Conservation (phyloP, 176 grass and related monocot species). For the Musa itinerans region DNA sequence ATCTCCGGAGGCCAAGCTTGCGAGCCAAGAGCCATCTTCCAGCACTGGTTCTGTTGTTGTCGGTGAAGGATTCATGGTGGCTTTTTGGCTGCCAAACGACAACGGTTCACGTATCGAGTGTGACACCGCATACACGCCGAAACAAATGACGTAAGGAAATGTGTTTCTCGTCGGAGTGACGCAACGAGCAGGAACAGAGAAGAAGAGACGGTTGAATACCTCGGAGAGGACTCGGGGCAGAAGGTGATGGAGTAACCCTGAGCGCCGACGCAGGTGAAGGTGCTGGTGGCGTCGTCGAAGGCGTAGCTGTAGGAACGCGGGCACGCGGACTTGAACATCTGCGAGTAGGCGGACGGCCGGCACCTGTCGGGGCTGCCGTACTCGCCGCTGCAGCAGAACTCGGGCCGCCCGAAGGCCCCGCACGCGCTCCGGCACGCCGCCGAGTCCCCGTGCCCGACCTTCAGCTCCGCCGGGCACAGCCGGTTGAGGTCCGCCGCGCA, state of each 20-base stretch:
- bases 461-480: slow-evolving; percentile 61
- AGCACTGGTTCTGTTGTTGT: slow-evolving; percentile 43
- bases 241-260: slow-evolving; percentile 83
- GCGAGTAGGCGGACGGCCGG: slow-evolving; percentile 68
- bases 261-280: slow-evolving; percentile 72
- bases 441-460: slow-evolving; percentile 32
- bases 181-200: neutral
- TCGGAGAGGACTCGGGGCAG: slow-evolving; percentile 44
- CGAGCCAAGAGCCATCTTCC: slow-evolving; percentile 63
- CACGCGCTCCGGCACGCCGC: slow-evolving; percentile 58
- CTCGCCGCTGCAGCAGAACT: slow-evolving; percentile 92
- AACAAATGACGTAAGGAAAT: neutral
- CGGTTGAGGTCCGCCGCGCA: slow-evolving; percentile 68
- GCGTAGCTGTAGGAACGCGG: slow-evolving; percentile 93
- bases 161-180: neutral
- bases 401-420: slow-evolving; percentile 45
- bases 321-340: slow-evolving; percentile 92
- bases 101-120: no score
- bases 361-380: slow-evolving; percentile 64
- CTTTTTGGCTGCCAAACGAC: slow-evolving; percentile 44
- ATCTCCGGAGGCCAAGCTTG: slow-evolving; percentile 61
- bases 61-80: slow-evolving; percentile 30
- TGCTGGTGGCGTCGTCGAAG: slow-evolving; percentile 88
- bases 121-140: no score
- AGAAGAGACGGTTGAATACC: slow-evolving; percentile 24